Conservation (phyloP, 2,329 filamentous ascomycete genomes). For the Cryphonectria radicalis region DNA sequence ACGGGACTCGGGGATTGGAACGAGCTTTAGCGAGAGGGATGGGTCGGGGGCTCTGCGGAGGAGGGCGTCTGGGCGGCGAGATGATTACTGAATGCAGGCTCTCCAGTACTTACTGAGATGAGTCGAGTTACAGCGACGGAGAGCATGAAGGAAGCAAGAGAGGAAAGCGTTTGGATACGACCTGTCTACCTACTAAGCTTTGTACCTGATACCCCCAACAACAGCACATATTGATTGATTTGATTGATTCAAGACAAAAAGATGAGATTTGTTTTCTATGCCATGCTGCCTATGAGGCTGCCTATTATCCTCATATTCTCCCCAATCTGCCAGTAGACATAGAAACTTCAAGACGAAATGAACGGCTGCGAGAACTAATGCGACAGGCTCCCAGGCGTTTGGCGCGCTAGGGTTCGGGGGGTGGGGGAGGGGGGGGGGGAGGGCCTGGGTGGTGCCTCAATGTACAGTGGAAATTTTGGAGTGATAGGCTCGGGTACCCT, state of each 20-base stretch:
- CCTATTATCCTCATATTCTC: neutral
- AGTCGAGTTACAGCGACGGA: too few relatives aligned
- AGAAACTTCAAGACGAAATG: neutral
- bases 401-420: neutral
- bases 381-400: neutral
- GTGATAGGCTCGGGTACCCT: constrained; percentile 4
- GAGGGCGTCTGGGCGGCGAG: constrained; percentile 18
- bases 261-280: neutral
- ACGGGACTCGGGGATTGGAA: constrained; percentile 57
- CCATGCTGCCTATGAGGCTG: neutral
- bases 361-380: neutral
- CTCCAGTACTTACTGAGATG: neutral
- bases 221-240: neutral
- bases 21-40: constrained; percentile 48
- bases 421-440: neutral
- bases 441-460: neutral
- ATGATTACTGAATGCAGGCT: neutral
- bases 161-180: neutral
- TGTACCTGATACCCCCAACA: constrained; percentile 12
- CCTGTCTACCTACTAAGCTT: neutral
- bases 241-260: neutral
- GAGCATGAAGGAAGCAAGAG: too few relatives aligned
- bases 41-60: constrained; percentile 15
- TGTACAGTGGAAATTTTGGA: neutral
- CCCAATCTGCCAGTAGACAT: neutral